Evolutionary conservation across 805 yeast genomes (phyloP), one percentile per base, ranked within the genome.

Genomic region (Ogataea paradorogensis): DNA sequence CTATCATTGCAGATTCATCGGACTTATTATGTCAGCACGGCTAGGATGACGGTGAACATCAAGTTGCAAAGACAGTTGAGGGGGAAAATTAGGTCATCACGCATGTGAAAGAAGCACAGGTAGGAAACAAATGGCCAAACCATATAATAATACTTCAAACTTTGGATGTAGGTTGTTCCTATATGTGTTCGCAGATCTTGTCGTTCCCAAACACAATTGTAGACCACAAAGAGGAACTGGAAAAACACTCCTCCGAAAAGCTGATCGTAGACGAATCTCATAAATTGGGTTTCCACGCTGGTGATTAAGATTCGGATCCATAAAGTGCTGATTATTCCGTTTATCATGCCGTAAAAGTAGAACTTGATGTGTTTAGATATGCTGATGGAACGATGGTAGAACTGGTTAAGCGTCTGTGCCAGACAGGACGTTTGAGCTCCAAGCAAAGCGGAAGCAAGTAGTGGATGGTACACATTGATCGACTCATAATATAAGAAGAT

Each of bases 81-180:
- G 1, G 82, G 80, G 58, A 80, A 78, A 48, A 80, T 72, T 49
- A 70, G 55, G n/a, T 66, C 57, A 24, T 66, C 63, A 0, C 76
- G 78, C 9, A 78, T 56, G 30, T 71, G 62, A 15, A 67, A 63
- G 54, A 80, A 80, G 43, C 74, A 66, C 27, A 71, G 45, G 7
- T 71, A 58, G 10, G 82, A 76, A 38, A 77, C 72, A 29, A 73
- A 59, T 3, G 86, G 84, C 83, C 84, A 80, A 36, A 71, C 68
- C 52, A 76, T 59, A 51, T 73, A 78, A 25, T 80, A 71, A 40
- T 72, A 69, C 40, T 71, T 72, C 43, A 80, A 56, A 7, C 80
- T 66, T 31, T 67, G 71, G 38, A 74, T 41, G 46, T 67, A 77
- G 7, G 72, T 60, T 8, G 65, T 46, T 42, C 62, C 61, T 15